Evolutionary conservation across 208 protist genomes (phyloP), one percentile per base, ranked within the genome.

Genomic region (Phytomonas francai): DNA sequence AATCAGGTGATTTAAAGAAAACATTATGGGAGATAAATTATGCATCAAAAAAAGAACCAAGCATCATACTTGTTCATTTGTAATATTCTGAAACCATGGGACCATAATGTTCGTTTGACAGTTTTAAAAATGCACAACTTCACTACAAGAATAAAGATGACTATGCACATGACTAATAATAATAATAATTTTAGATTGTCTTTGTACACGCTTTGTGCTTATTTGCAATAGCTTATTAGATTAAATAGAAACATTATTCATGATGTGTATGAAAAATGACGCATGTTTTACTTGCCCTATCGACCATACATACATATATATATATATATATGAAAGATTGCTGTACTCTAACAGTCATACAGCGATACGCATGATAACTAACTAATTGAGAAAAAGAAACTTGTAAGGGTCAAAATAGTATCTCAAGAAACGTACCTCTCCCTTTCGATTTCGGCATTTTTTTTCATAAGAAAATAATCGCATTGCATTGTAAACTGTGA

Each of bases 131-230:
- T 59, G 66, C 22, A 65, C 68, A 3, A 25, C 27, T 22, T 34
- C 62, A 33, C 32, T 9, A 19, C 16, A 62, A 62, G 16, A 62
- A 62, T 51, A 51, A 51, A 51, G 16, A 51, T 51, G 42, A 51
- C 2, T 1, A 51, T 51, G 16, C 42, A 3, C 42, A 51, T 51
- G 16, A 33, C 32, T n/a, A 62, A 39, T 33, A 42, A 57, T 62
- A 0, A 30, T 74, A 4, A 16, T 56, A 2, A 1, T 56, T 25
- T 68, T 12, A 45, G 36, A 68, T 29, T 76, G 42, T 36, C 45
- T 76, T 14, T 71, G 59, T 76, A 60, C 12, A 31, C 6, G 9
- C 5, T 69, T 63, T 65, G n/a, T 61, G 42, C 56, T 12, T 71
- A 45, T 31, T 31, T 59, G 32, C 5, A 19, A 22, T 59, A 42